Base-by-base conservation (phyloP, 306 rosid genomes). In the Rosa rugosa region DNA sequence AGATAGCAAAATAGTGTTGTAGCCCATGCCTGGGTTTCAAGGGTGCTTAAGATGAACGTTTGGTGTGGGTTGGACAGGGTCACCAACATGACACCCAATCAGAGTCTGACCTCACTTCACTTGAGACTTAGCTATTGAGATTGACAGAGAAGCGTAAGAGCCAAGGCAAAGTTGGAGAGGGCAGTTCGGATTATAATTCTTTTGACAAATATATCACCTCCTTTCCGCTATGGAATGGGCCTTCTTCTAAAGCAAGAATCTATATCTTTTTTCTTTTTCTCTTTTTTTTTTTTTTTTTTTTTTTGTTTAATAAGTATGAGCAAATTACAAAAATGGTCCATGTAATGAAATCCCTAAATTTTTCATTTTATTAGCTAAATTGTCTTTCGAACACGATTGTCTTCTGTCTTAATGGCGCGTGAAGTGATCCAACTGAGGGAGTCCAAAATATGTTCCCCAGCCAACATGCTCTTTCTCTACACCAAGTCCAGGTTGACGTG, bases 141-240 rank as follows among this genome's bases (percentile, higher is more conserved):
- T 9, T 36, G 79, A 73, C 69, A 76, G 51, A 25, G 80, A 77
- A 51, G 85, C 85, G 77, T 77, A 64, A 78, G 75, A 78, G 67
- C 49, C 64, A 84, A 81, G 85, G 80, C 72, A 76, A 59, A 73
- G 69, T 73, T 17, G 45, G 76, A 4, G 67, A 60, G 8, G 67
- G 17, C 67, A 62, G 67, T 40, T 25, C 38, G 9, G 18, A 3
- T 62, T 4, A 0, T 25, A 74, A 74, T 56, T 75, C 76, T 81
- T 82, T 84, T 84, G 77, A 75, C 90, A 81, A 84, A 7, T 62
- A 65, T 82, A 45, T 69, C 42, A 27, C 75, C 17, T 18, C 60
- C 83, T 80, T 82, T 84, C 68, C 50, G 45, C 14, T 16, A 47
- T 57, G 41, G 69, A 45, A 69, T 75, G 76, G 60, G 6, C 74